These are phyloP conservation scores for Ampelocalamus luodianensis DNA, from an alignment of 176 grass and related monocot genomes.

Conservation along the genomic window DNA sequence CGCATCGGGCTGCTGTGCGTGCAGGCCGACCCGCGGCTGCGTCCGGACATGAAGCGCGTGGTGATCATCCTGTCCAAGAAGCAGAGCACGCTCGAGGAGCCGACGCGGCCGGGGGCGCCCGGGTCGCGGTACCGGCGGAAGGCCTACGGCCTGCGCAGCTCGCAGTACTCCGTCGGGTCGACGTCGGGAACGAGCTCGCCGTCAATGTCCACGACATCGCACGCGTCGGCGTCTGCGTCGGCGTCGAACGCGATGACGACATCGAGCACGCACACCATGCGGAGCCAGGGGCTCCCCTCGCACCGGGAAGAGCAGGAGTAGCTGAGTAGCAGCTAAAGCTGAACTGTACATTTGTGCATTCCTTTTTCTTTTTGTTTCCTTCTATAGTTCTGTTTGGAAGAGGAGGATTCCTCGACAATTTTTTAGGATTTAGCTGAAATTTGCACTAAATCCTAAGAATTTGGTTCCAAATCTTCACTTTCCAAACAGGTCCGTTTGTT, in stretches of 20 bases:
- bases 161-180: slow-evolving; percentile 58
- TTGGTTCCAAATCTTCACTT: not conserved
- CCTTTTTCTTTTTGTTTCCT: not conserved
- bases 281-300: slow-evolving; percentile 47
- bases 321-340: not conserved
- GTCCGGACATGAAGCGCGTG: slow-evolving; percentile 91
- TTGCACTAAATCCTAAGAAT: not conserved
- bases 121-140: slow-evolving; percentile 65
- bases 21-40: slow-evolving; percentile 71
- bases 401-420: not conserved
- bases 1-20: slow-evolving; percentile 84
- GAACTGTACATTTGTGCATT: slow-evolving; percentile 42
- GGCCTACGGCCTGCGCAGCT: slow-evolving; percentile 39
- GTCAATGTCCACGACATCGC: slow-evolving; percentile 43
- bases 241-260: slow-evolving; percentile 54
- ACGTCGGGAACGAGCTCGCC: slow-evolving; percentile 59
- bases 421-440: not conserved
- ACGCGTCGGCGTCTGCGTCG: slow-evolving; percentile 18
- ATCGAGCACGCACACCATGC: slow-evolving; percentile 48
- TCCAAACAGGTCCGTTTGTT: not conserved
- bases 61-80: slow-evolving; percentile 81
- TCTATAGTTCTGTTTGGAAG: not conserved
- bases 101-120: slow-evolving; percentile 62
- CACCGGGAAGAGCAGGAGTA: slow-evolving; percentile 39
- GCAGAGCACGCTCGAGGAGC: slow-evolving; percentile 75